Conservation (phyloP, 768 basidiomycete genomes). For the Udeniomyces megalosporus region DNA sequence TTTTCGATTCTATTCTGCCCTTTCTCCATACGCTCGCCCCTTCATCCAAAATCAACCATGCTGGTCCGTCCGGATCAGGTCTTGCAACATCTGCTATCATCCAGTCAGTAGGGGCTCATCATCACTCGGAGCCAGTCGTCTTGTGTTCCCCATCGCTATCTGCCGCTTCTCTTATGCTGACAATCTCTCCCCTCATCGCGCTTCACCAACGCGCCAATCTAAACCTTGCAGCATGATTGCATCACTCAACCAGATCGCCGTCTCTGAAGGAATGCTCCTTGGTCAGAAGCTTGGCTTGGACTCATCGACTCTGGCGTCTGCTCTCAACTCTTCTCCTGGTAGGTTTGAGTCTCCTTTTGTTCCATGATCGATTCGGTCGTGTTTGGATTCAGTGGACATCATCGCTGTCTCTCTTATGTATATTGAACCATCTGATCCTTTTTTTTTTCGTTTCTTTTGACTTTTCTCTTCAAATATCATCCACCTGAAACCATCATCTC, state of each 20-base stretch:
- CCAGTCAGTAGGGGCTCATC: neutral
- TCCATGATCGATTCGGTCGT: too few relatives aligned
- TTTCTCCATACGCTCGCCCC: neutral
- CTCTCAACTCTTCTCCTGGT: neutral
- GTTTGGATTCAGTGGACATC: too few relatives aligned
- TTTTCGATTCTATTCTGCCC: neutral
- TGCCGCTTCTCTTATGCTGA: too few relatives aligned
- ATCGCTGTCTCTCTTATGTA: too few relatives aligned
- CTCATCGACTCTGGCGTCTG: neutral
- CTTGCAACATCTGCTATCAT: neutral
- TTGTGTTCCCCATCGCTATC: neutral
- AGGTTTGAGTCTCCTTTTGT: neutral
- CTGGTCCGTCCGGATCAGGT: constrained; percentile 1
- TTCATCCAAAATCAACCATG: neutral
- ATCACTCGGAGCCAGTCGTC: neutral
- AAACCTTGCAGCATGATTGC: constrained; percentile 7
- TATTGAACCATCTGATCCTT: neutral
- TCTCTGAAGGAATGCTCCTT: constrained; percentile 2
- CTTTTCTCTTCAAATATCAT: neutral
- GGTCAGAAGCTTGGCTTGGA: neutral
- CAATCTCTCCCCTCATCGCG: too few relatives aligned
- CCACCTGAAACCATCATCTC: too few relatives aligned
- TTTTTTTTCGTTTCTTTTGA: neutral
- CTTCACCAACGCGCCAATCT: too few relatives aligned
- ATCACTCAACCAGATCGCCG: constrained; percentile 1